A percentile compares a stretch with the other conserved stretches of the same genome.
These are phyloP conservation scores for Zymoseptoria pseudotritici DNA, from an alignment of 2,329 filamentous ascomycete genomes.

Conservation along the genomic window DNA sequence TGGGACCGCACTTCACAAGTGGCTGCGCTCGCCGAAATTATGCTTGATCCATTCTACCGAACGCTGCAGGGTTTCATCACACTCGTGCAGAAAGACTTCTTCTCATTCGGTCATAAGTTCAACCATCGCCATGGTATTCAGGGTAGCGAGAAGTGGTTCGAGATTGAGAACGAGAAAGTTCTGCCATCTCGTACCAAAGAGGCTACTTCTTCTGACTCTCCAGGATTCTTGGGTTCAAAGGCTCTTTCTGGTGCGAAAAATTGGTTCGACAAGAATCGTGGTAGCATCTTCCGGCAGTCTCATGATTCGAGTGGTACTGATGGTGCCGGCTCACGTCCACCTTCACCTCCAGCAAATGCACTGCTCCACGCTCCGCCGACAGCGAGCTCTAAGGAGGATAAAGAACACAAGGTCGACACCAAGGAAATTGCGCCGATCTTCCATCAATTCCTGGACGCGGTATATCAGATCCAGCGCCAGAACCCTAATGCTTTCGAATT, in stretches of 20 bases:
- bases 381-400: constrained; percentile 42
- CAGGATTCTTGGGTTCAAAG: constrained; percentile 54
- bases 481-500: constrained; percentile 87
- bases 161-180: constrained; percentile 71
- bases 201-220: constrained; percentile 33
- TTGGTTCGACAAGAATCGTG: constrained; percentile 69
- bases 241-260: constrained; percentile 68
- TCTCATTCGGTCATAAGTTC: constrained; percentile 98
- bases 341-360: constrained; percentile 33
- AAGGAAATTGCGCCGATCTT: constrained; percentile 94
- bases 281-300: constrained; percentile 25
- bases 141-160: constrained; percentile 90
- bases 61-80: constrained; percentile 93
- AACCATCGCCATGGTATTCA: constrained; percentile 81
- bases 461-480: constrained; percentile 82
- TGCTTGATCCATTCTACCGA: constrained; percentile 90
- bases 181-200: constrained; percentile 37
- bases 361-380: constrained; percentile 43
- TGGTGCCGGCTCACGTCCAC: constrained; percentile 33
- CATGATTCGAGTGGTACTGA: constrained; percentile 60
- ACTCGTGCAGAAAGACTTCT: constrained; percentile 92
- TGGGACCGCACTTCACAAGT: constrained; percentile 97
- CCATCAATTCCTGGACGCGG: constrained; percentile 93
- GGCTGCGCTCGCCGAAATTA: constrained; percentile 82
- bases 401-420: constrained; percentile 62